Evolutionary conservation across 164 flowering plant species (phyloP), one percentile per base, ranked within the genome.

Genomic region (Vitis rotundifolia): DNA sequence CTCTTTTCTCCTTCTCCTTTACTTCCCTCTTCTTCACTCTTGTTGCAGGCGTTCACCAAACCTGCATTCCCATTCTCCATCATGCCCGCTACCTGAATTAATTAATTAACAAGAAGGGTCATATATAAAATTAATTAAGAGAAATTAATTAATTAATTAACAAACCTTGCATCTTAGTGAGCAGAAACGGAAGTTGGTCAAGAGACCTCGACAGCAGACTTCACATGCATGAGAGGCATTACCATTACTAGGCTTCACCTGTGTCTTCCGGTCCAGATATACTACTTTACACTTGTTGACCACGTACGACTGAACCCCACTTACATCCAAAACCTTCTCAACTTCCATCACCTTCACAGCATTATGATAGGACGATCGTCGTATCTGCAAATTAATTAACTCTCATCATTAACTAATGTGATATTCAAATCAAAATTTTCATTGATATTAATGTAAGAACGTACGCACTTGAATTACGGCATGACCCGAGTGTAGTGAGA

Each of bases 81-180:
- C 77, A 86, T 81, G 68, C 87, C 86, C 53, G 70, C 85, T 65
- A 87, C 83, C 91, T 85, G 71, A 57, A 15, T 56, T 53, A 28
- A 63, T 57, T 6, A 19, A 15, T 57, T 5, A 15, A 13, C n/a
- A 2, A 15, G 10, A 37, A 37, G 48, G 26, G 8, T 1, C 7
- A 59, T 52, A 18, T 8, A 66, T 15, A 31, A 54, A 19, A 54
- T 29, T 11, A 66, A 11, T 51, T 50, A 64, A 56, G 9, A n/a
- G 2, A n/a, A 37, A 37, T 22, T 22, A 50, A 22, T 16, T 14
- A 49, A 44, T 14, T 29, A 65, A 14, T 0, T 1, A 19, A 49
- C 61, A 12, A 8, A 91, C 97, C 97, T 91, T 91, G 59, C 97
- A 91, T n/a, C 92, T 94, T 73, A 91, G 72, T 5, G 97, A 91